These are phyloP conservation scores for Collybiopsis luxurians DNA, from an alignment of 768 basidiomycete species.

Conservation along the genomic window DNA sequence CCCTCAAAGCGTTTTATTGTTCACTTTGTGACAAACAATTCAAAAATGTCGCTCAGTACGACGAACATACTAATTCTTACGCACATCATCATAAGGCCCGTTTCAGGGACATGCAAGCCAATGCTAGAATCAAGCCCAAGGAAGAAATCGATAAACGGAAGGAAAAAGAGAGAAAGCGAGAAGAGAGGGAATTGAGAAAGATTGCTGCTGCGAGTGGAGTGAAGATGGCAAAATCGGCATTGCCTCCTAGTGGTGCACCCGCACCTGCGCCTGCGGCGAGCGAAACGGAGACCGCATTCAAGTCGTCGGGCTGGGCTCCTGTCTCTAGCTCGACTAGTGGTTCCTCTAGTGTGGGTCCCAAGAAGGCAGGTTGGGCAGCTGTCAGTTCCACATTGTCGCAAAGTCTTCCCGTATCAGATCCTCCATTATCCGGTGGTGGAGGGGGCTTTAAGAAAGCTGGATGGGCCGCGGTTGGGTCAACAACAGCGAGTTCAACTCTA, in stretches of 20 bases:
- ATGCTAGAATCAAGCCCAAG: conserved; percentile 59
- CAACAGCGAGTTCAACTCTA: conserved; percentile 15
- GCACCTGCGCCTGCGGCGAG: conserved; percentile 15
- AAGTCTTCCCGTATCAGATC: conserved; percentile 31
- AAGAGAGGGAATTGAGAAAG: conserved; percentile 83
- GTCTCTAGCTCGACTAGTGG: conserved; percentile 21
- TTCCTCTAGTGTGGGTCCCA: conserved; percentile 30
- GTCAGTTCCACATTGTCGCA: conserved; percentile 28
- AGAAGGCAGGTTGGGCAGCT: conserved; percentile 49
- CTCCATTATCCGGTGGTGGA: conserved; percentile 17
- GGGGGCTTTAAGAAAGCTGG: conserved; percentile 42
- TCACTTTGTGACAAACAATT: conserved; percentile 85
- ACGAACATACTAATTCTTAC: conserved; percentile 88
- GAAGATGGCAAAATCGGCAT: conserved; percentile 52
- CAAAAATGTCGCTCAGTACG: conserved; percentile 81
- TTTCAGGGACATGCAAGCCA: conserved; percentile 78
- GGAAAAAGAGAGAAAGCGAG: conserved; percentile 82
- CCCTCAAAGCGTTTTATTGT: conserved; percentile 77
- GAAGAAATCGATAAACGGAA: conserved; percentile 73
- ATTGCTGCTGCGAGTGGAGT: conserved; percentile 82
- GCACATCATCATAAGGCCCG: conserved; percentile 86
- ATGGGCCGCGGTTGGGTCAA: conserved; percentile 45
- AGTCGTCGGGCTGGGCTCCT: conserved; percentile 46
- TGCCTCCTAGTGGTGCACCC: conserved; percentile 20
- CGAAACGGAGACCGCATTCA: conserved; percentile 11